Evolutionary conservation across 768 basidiomycete genomes (phyloP).

Genomic region (Russula foetens): DNA sequence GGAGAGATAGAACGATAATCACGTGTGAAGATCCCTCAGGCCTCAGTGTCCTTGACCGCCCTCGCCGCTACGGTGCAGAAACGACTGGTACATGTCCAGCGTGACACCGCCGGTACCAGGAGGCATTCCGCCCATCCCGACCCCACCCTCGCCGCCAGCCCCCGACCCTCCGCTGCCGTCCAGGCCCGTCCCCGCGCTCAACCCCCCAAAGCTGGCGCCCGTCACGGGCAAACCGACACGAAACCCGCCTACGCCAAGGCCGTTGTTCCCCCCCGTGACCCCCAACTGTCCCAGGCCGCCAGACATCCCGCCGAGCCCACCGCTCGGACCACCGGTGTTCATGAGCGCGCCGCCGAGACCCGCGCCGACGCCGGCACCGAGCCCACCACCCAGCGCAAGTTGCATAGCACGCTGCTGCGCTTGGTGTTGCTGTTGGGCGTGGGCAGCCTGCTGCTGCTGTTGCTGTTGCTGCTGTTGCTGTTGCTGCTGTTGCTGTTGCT

Average conservation of each 20-base stretch:
- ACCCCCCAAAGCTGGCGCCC: background rate
- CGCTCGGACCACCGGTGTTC: background rate
- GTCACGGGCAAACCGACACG: background rate
- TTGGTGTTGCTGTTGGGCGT: constrained; percentile 8
- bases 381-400: constrained; percentile 8
- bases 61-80: constrained; percentile 16
- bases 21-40: background rate
- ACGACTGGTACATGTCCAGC: constrained; percentile 15
- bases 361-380: constrained; percentile 4
- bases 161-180: background rate
- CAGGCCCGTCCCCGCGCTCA: background rate
- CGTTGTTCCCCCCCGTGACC: background rate
- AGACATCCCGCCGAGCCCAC: constrained; percentile 1
- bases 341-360: constrained; percentile 4
- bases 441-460: background rate
- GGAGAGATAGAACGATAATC: background rate
- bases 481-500: background rate
- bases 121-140: background rate
- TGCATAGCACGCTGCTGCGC: constrained; percentile 13
- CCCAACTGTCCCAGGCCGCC: background rate
- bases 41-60: constrained; percentile 12
- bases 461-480: constrained; percentile 1
- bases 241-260: background rate
- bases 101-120: constrained; percentile 3
- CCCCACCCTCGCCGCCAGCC: background rate